Conservation (phyloP, 495 filamentous ascomycete species). For the Mytilinidion resinicola region DNA sequence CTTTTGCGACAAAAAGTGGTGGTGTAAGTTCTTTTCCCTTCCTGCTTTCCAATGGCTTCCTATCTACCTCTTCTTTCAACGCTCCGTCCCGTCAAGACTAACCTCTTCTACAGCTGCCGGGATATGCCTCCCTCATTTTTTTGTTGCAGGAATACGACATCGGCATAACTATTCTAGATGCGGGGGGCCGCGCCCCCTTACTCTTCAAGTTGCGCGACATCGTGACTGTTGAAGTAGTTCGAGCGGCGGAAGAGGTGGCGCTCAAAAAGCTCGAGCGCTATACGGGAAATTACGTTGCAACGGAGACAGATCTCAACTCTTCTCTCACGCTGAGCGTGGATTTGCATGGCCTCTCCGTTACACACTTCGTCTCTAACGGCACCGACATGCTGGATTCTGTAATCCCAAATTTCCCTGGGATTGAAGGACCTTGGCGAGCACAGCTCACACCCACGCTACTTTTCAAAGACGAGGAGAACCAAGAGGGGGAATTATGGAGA, state of each 20-base stretch:
- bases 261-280: constrained; percentile 23
- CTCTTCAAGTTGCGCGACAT: constrained; percentile 19
- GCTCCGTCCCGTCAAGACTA: too few relatives aligned
- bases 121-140: constrained; percentile 27
- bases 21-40: constrained; percentile 1
- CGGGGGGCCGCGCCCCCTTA: constrained; percentile 14
- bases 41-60: too few relatives aligned
- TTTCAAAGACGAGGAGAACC: constrained; percentile 24
- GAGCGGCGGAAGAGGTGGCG: constrained; percentile 27
- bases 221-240: constrained; percentile 26
- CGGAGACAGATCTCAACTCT: constrained; percentile 26
- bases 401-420: not conserved
- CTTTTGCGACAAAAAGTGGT: constrained; percentile 33
- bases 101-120: constrained; percentile 6
- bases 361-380: constrained; percentile 27
- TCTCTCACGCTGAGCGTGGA: constrained; percentile 24
- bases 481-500: constrained; percentile 31
- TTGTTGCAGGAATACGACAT: constrained; percentile 35
- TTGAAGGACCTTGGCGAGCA: constrained; percentile 9
- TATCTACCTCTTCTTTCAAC: too few relatives aligned
- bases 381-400: constrained; percentile 24
- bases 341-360: constrained; percentile 26
- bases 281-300: constrained; percentile 20
- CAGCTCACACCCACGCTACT: constrained; percentile 32
- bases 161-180: constrained; percentile 32